Conservation (phyloP, 1,284 basidiomycete genomes). For the Puccinia horiana region DNA sequence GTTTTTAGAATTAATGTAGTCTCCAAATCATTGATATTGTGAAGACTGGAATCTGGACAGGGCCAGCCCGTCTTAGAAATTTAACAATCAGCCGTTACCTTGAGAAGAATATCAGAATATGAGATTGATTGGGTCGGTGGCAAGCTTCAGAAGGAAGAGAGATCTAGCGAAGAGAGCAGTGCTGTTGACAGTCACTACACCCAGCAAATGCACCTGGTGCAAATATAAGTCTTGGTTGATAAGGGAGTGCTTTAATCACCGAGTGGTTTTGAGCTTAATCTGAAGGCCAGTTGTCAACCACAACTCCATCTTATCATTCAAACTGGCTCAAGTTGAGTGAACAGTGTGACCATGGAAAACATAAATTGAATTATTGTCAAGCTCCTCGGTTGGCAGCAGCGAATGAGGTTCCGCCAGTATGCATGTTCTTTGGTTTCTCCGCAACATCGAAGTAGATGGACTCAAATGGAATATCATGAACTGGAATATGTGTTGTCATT, state of each 20-base stretch:
- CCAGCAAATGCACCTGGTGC: background rate
- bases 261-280: background rate
- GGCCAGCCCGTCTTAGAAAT: background rate
- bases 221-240: background rate
- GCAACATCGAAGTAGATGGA: too few relatives aligned
- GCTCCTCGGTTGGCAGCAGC: conserved; percentile 2
- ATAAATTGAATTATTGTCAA: background rate
- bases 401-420: background rate
- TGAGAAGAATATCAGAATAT: background rate
- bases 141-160: background rate
- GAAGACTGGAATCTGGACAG: background rate
- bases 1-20: background rate
- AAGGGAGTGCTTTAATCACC: background rate
- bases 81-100: background rate
- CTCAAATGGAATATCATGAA: too few relatives aligned
- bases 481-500: too few relatives aligned
- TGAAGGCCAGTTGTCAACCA: background rate
- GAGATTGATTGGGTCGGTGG: background rate
- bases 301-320: background rate
- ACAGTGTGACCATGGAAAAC: conserved; percentile 1
- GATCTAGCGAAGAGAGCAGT: background rate
- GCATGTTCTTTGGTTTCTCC: too few relatives aligned
- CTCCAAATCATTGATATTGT: background rate
- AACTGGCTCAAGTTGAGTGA: background rate
- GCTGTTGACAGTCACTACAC: background rate